Conservation (phyloP, 2,329 filamentous ascomycete genomes). For the Ascochyta fabae region DNA sequence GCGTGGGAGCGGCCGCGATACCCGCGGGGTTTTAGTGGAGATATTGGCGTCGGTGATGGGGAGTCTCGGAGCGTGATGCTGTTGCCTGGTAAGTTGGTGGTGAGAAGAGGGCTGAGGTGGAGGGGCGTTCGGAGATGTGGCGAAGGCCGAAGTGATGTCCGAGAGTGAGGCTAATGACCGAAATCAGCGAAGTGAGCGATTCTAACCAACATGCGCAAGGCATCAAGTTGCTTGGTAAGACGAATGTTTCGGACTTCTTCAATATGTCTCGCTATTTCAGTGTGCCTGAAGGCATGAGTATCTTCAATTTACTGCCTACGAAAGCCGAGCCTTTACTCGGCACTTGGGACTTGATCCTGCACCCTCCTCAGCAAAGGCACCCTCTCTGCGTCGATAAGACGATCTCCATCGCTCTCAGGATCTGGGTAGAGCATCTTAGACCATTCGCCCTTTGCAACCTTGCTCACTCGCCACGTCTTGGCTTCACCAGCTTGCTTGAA, state of each 20-base stretch:
- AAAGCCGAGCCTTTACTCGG: constrained; percentile 22
- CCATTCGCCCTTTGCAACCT: constrained; percentile 61
- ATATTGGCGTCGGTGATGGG: constrained; percentile 1
- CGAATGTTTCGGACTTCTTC: background rate
- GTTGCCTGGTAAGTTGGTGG: background rate
- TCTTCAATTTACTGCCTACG: constrained; percentile 9
- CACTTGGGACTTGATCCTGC: constrained; percentile 51
- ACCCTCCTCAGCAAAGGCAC: constrained; percentile 55
- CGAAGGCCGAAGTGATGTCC: constrained; percentile 6
- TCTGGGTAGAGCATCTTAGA: constrained; percentile 52
- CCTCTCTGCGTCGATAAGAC: constrained; percentile 50
- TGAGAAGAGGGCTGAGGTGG: background rate
- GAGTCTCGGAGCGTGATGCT: background rate
- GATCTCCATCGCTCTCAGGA: constrained; percentile 42
- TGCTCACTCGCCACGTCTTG: constrained; percentile 61
- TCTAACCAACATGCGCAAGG: background rate
- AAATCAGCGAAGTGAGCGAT: background rate
- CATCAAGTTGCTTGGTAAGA: background rate
- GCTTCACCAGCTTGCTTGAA: constrained; percentile 61
- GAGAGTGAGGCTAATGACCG: background rate
- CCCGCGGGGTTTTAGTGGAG: constrained; percentile 3
- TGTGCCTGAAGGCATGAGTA: background rate
- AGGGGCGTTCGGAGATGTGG: constrained; percentile 8
- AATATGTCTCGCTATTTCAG: background rate
- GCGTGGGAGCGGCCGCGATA: constrained; percentile 9